These are phyloP conservation scores for Syzygium jambos DNA, from an alignment of 345 rosid genomes.

Conservation along the genomic window DNA sequence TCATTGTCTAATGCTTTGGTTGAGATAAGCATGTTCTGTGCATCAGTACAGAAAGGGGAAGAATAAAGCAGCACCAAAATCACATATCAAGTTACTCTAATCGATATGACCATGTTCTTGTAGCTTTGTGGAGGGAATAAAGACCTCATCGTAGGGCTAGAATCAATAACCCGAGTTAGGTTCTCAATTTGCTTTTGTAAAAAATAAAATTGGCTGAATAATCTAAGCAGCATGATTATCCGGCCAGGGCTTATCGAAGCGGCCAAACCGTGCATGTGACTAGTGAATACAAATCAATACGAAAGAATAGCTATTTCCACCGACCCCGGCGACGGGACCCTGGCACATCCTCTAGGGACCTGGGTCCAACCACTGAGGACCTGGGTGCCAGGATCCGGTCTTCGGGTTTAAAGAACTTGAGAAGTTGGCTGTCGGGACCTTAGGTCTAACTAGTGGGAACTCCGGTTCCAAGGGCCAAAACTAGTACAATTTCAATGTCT, in stretches of 20 bases:
- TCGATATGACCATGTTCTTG: not conserved
- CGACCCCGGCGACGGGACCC: not conserved
- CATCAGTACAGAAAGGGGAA: not conserved
- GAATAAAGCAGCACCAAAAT: not conserved
- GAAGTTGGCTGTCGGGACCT: not conserved
- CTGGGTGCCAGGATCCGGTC: not conserved
- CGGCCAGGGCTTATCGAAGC: not conserved
- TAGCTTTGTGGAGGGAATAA: not conserved
- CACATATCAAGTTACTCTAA: not conserved
- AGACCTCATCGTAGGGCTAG: not conserved
- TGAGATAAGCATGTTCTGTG: not conserved
- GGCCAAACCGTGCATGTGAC: not conserved
- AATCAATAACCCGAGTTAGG: not conserved
- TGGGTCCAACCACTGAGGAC: not conserved
- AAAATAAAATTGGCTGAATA: not conserved
- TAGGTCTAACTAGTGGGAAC: not conserved
- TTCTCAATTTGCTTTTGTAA: not conserved
- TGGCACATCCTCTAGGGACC: not conserved
- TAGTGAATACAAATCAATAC: not conserved
- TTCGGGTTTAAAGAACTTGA: not conserved
- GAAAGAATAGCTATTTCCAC: not conserved
- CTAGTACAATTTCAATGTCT: not conserved
- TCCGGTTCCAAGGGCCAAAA: not conserved
- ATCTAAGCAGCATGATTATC: not conserved
- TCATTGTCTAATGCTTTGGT: not conserved